phyloP scores from a whole-genome alignment of 73 alveolate genomes.

The Symbiodinium pilosum region DNA sequence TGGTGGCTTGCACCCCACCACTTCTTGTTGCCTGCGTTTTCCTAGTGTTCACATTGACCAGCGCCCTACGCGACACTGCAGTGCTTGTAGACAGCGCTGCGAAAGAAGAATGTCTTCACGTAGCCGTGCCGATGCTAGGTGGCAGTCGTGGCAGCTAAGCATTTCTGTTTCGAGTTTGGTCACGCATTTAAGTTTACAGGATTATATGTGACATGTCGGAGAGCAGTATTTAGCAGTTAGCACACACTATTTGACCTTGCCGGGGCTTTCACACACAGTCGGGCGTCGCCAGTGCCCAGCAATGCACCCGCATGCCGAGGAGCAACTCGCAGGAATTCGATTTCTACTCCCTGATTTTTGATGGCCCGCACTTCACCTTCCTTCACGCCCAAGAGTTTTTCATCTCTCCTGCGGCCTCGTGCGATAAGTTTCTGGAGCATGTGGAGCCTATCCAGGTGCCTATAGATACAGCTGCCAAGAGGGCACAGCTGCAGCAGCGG shows the following conservation, averaged over 20 bases:
- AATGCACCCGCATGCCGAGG: background rate
- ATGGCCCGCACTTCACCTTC: conserved; percentile 1
- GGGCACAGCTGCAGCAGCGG: conserved; percentile 23
- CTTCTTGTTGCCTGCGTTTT: background rate
- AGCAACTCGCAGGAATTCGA: background rate
- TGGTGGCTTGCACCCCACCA: no score
- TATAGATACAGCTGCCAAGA: background rate
- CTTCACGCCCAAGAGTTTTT: background rate
- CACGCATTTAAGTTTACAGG: background rate
- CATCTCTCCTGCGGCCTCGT: background rate
- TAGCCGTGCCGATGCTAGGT: background rate
- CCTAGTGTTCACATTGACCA: background rate
- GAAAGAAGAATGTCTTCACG: background rate
- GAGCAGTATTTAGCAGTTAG: background rate
- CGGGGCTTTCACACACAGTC: background rate
- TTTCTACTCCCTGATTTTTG: background rate
- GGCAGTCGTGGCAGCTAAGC: background rate
- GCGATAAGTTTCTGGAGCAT: background rate
- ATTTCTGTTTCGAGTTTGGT: background rate
- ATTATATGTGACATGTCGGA: background rate
- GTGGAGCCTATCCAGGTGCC: background rate
- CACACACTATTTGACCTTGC: background rate
- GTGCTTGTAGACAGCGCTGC: background rate
- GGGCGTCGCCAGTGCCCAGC: no score
- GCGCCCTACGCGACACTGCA: background rate